Conservation (phyloP, 257 asterid species). For the Buddleja alternifolia region DNA sequence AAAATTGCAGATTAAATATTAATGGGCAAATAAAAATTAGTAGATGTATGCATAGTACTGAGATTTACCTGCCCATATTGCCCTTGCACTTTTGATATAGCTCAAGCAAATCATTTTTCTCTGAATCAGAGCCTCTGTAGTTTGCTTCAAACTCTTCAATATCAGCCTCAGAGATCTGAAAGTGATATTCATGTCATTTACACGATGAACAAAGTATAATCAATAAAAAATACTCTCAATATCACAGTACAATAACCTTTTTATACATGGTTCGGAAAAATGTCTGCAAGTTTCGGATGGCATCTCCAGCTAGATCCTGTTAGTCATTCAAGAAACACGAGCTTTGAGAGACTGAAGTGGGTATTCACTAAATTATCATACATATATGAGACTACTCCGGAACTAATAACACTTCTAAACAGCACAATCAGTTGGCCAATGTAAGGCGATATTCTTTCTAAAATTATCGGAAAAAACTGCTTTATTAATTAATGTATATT, state of each 20-base stretch:
- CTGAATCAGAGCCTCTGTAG: conserved; percentile 88
- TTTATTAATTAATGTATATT: background rate
- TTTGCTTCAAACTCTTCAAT: conserved; percentile 89
- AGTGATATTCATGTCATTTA: conserved; percentile 14
- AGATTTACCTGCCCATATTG: conserved; percentile 74
- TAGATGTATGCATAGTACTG: background rate
- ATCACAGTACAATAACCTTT: conserved; percentile 50
- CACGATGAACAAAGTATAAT: conserved; percentile 7
- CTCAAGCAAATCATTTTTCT: conserved; percentile 81
- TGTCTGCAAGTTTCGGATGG: conserved; percentile 67
- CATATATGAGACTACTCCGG: conserved; percentile 2
- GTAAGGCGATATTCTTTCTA: background rate
- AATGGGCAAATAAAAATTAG: background rate
- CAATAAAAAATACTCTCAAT: background rate
- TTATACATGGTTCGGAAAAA: conserved; percentile 79
- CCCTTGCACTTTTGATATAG: conserved; percentile 74
- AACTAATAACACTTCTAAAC: background rate
- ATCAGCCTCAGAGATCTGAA: conserved; percentile 83
- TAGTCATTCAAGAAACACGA: conserved; percentile 23
- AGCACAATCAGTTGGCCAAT: background rate
- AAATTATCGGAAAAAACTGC: background rate
- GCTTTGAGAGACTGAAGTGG: background rate
- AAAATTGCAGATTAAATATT: conserved; percentile 7
- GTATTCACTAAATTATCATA: background rate
- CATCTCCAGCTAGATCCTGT: conserved; percentile 93